Conservation (phyloP, 225 moss, liverwort and hornwort genomes). For the Asterella californica region DNA sequence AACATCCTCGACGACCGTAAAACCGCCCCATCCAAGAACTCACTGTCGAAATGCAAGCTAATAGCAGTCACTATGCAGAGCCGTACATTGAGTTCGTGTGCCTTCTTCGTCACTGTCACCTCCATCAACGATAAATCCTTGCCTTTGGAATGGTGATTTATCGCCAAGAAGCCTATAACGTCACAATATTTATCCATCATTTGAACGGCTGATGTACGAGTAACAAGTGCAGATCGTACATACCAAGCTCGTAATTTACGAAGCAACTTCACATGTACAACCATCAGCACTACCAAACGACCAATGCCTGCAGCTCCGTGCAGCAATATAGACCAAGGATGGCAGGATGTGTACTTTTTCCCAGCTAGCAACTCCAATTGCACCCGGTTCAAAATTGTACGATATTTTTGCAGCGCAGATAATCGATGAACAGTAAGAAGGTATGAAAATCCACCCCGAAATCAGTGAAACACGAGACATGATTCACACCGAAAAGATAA, state of each 20-base stretch:
- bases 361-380: background rate
- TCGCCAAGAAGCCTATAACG: slow-evolving; percentile 69
- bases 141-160: slow-evolving; percentile 84
- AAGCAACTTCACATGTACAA: background rate
- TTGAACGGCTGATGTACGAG: background rate
- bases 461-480: background rate
- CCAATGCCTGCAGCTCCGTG: background rate
- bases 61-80: background rate
- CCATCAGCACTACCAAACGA: background rate
- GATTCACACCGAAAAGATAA: background rate
- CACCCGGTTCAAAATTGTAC: background rate
- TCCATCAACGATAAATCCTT: slow-evolving; percentile 63
- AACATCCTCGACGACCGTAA: too few species aligned
- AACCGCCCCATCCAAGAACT: too few species aligned
- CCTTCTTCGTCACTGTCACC: slow-evolving; percentile 87
- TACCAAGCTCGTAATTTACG: background rate
- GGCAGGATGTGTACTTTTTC: background rate
- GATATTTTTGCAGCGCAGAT: background rate
- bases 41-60: background rate
- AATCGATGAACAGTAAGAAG: background rate
- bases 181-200: background rate
- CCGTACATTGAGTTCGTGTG: slow-evolving; percentile 75
- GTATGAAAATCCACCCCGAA: background rate
- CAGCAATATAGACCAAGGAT: background rate
- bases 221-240: background rate